phyloP scores from a whole-genome alignment of 805 yeast species.

The Brettanomyces sp. region DNA sequence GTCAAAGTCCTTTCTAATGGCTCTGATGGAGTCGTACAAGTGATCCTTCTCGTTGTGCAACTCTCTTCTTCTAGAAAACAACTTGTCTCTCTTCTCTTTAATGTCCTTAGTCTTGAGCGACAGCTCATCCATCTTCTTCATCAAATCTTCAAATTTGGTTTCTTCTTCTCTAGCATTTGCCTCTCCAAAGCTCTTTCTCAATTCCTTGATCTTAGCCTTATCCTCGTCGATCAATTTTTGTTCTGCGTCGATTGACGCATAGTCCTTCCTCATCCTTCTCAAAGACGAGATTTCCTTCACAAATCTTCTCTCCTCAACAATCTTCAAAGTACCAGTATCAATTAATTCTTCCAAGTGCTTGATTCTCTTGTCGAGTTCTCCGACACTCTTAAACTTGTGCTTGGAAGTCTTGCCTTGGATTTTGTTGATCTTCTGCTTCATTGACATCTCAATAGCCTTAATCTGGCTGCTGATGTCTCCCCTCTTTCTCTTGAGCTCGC shows the following conservation, averaged over 20 bases:
- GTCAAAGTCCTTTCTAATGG: constrained; percentile 66
- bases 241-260: constrained; percentile 59
- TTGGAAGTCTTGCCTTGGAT: constrained; percentile 65
- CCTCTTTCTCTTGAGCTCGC: constrained; percentile 25
- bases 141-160: constrained; percentile 56
- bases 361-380: constrained; percentile 62
- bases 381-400: constrained; percentile 55
- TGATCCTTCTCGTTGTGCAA: constrained; percentile 61
- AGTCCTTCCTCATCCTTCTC: constrained; percentile 74
- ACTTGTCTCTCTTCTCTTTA: constrained; percentile 54
- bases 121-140: constrained; percentile 61
- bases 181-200: constrained; percentile 56
- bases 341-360: constrained; percentile 60
- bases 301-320: constrained; percentile 82
- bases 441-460: constrained; percentile 53
- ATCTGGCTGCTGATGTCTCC: constrained; percentile 47
- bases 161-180: constrained; percentile 58
- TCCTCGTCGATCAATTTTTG: constrained; percentile 76
- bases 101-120: constrained; percentile 48
- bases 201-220: constrained; percentile 62
- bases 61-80: constrained; percentile 58
- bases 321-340: constrained; percentile 68
- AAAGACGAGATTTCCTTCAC: constrained; percentile 80
- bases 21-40: constrained; percentile 55
- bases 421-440: constrained; percentile 70